Conservation (phyloP, 1,139 yeast genomes). For the Magnusiomyces suaveolens region DNA sequence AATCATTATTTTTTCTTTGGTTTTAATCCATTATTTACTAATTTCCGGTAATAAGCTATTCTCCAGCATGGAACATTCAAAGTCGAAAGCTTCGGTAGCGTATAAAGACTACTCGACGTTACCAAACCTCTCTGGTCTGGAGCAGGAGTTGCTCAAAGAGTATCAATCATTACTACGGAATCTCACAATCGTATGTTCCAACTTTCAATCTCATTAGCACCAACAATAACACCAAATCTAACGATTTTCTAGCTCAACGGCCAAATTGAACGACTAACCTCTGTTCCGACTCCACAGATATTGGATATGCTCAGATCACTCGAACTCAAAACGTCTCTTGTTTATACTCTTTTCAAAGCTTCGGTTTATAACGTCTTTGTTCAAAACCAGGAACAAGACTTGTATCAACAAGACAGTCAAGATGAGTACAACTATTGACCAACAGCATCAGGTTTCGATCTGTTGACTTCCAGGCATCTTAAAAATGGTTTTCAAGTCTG, state of each 20-base stretch:
- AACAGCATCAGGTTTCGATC: background rate
- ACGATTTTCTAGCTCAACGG: conserved; percentile 20
- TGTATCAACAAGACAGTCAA: conserved; percentile 16
- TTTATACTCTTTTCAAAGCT: conserved; percentile 50
- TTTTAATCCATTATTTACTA: background rate
- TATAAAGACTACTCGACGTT: conserved; percentile 10
- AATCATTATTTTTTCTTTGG: background rate
- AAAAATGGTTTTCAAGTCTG: too few species aligned
- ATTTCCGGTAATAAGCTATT: background rate
- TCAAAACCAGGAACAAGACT: conserved; percentile 32
- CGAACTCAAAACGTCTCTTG: conserved; percentile 48
- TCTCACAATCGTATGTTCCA: conserved; percentile 22
- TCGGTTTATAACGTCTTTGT: conserved; percentile 47
- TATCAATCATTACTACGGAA: conserved; percentile 26
- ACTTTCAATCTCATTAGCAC: background rate
- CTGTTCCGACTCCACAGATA: conserved; percentile 32
- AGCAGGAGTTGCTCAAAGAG: conserved; percentile 26
- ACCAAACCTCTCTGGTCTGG: conserved; percentile 17
- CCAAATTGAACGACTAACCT: conserved; percentile 20
- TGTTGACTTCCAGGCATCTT: too few species aligned
- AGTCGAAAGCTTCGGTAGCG: background rate
- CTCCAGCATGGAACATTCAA: background rate
- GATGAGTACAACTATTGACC: conserved; percentile 3
- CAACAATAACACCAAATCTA: too few species aligned
- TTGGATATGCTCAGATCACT: conserved; percentile 42